Base-by-base conservation (phyloP, 2,329 filamentous ascomycete species). In the Botrytis deweyae region DNA sequence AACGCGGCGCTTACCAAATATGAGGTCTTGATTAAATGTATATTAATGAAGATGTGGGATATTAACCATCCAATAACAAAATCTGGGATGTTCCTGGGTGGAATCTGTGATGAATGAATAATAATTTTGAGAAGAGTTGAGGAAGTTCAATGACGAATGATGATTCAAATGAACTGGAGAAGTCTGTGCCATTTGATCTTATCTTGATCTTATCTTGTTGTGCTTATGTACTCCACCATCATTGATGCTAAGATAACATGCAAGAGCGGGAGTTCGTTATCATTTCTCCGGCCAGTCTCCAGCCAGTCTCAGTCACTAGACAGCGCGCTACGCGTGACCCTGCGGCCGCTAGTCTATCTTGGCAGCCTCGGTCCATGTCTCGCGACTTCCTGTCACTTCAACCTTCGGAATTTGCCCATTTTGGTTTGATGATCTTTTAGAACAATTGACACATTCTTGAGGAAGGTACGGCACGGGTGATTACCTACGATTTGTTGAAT, bases 331-430 rank as follows among this genome's bases (percentile, higher is more conserved):
- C 14, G 20, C n/a, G 46, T 20, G 25, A 40, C 16, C 22, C 8
- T 20, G 65, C 66, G 66, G 66, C 66, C 66, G 66, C 66, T 69
- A 69, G 49, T 44, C 4, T 33, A 18, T 33, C 38, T 58, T 58
- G n/a, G 52, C 49, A 42, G 12, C 66, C 66, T 69, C 66, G 66
- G 49, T 58, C 49, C 22, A 68, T 38, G 49, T 58, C 40, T 42
- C 66, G 66, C 49, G 36, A 42, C 18, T 36, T 22, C 40, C 20
- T 42, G 16, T 4, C 29, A 38, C 25, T 55, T 38, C 42, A 67
- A 22, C 22, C 46, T 67, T 67, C 46, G 49, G 36, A 2, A 58
- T 68, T 29, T 55, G 29, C 33, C 33, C 22, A 38, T 40, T n/a
- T 29, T 29, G 4, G 25, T 40, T 63, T 36, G 36, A 42, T 58